These are phyloP conservation scores for Didymella glomerata DNA, from an alignment of 2,329 filamentous ascomycete genomes.

Conservation along the genomic window DNA sequence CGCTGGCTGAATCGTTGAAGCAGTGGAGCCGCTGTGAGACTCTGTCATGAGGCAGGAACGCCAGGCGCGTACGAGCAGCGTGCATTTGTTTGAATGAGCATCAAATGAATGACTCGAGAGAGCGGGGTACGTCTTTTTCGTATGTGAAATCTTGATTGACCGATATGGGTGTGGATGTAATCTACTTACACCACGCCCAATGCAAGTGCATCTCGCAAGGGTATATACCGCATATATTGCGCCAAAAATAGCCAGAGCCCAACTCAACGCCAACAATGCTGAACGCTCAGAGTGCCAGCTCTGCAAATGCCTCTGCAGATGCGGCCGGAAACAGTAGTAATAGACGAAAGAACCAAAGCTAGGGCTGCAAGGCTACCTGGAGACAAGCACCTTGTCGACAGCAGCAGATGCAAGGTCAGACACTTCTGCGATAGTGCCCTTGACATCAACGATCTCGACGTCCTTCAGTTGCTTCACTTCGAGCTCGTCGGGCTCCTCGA, in stretches of 20 bases:
- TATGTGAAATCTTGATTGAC: not conserved
- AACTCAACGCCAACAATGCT: slow-evolving; percentile 23
- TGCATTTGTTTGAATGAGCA: not conserved
- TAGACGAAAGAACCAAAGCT: slow-evolving; percentile 2
- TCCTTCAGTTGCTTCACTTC: slow-evolving; percentile 63
- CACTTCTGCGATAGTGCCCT: slow-evolving; percentile 53
- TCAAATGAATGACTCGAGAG: not conserved
- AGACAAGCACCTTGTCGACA: slow-evolving; percentile 47
- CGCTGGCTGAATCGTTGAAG: not conserved
- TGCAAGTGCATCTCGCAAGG: slow-evolving; percentile 18
- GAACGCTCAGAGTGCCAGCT: slow-evolving; percentile 18
- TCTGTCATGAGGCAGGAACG: not conserved
- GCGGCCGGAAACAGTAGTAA: slow-evolving; percentile 3
- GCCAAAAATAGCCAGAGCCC: slow-evolving; percentile 20
- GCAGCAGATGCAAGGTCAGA: slow-evolving; percentile 50
- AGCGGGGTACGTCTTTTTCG: not conserved
- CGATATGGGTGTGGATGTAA: slow-evolving; percentile 2
- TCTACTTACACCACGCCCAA: slow-evolving; percentile 7
- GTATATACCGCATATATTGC: slow-evolving; percentile 19
- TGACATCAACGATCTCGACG: slow-evolving; percentile 58
- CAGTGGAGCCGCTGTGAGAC: not conserved
- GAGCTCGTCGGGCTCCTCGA: slow-evolving; percentile 80
- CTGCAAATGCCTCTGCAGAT: slow-evolving; percentile 3
- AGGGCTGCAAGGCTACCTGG: slow-evolving; percentile 8
- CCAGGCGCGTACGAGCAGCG: not conserved